Evolutionary conservation across 2,329 filamentous ascomycete genomes (phyloP), one percentile per base, ranked within the genome.

Genomic region (Apiospora saccharicola): DNA sequence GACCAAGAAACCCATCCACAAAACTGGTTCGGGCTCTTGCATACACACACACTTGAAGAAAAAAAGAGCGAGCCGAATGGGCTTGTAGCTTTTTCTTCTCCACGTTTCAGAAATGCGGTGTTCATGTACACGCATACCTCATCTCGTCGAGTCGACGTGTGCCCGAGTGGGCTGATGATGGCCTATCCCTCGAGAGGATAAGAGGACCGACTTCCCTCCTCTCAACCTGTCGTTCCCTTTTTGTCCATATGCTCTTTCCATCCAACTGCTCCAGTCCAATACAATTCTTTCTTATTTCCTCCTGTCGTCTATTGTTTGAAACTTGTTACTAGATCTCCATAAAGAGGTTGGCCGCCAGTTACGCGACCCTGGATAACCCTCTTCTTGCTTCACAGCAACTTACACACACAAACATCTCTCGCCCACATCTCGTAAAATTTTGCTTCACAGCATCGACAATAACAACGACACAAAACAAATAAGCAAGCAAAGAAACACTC

Each of bases 101-200:
- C 79, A 81, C 78, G 79, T 80, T 80, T 80, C 79, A 81, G 79
- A 79, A 79, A 77, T 46, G 67, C 72, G 57, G 70, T 67, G 71
- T 71, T 24, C n/a, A 70, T 71, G 64, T 68, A 68, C 64, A 68
- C 34, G 37, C 64, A 67, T 67, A 44, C 64, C 34, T 67, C 34
- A 24, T 68, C 64, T 43, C 37, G 61, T 67, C 61, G 22, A 67
- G 3, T 67, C 72, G 69, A 71, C 51, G 57, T 67, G 70, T 74
- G 73, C 72, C 74, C 74, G 70, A 74, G 74, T 71, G 74, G 75
- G 77, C 74, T 80, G 76, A 79, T 79, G 78, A 75, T 72, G 68
- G 76, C 72, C 76, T 64, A 75, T 73, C 73, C 72, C 76, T 78
- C 77, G 74, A 75, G 77, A 80, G 79, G 75, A 81, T 81, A 81